Percentiles rank a stretch among this genome's conserved stretches.
These are phyloP conservation scores for Aspergillus coremiiformis DNA, from an alignment of 495 filamentous ascomycete genomes.

Conservation along the genomic window DNA sequence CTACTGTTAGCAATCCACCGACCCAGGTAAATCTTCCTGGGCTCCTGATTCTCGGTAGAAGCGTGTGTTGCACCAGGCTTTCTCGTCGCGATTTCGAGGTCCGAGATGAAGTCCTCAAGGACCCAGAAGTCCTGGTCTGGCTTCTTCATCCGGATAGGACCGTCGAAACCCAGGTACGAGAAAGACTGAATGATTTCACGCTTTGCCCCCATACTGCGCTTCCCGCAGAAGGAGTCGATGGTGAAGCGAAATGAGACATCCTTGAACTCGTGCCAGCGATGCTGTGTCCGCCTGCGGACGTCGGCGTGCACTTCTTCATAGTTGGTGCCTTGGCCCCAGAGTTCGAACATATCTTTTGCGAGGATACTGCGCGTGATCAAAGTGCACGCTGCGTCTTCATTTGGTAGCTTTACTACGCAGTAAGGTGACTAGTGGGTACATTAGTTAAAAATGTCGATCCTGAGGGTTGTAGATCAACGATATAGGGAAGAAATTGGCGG, in stretches of 20 bases:
- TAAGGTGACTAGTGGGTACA: conserved; percentile 64
- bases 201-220: conserved; percentile 52
- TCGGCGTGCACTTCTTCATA: conserved; percentile 63
- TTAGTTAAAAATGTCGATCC: conserved; percentile 9
- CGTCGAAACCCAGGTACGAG: conserved; percentile 65
- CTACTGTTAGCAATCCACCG: conserved; percentile 56
- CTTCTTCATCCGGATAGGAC: conserved; percentile 63
- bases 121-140: conserved; percentile 69
- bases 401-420: conserved; percentile 64
- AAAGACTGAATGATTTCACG: conserved; percentile 71
- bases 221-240: conserved; percentile 68
- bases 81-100: conserved; percentile 19
- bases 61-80: background rate
- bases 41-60: conserved; percentile 22
- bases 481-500: conserved; percentile 2
- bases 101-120: conserved; percentile 67
- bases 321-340: conserved; percentile 69
- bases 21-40: conserved; percentile 61
- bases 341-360: conserved; percentile 71
- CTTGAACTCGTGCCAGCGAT: conserved; percentile 58
- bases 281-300: conserved; percentile 48
- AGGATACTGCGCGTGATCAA: conserved; percentile 74
- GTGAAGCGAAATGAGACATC: conserved; percentile 69
- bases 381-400: conserved; percentile 54
- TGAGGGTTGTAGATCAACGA: background rate